Percentiles rank a stretch among this genome's conserved stretches.
Conservation (phyloP, 306 rosid species). For the Alnus glutinosa region DNA sequence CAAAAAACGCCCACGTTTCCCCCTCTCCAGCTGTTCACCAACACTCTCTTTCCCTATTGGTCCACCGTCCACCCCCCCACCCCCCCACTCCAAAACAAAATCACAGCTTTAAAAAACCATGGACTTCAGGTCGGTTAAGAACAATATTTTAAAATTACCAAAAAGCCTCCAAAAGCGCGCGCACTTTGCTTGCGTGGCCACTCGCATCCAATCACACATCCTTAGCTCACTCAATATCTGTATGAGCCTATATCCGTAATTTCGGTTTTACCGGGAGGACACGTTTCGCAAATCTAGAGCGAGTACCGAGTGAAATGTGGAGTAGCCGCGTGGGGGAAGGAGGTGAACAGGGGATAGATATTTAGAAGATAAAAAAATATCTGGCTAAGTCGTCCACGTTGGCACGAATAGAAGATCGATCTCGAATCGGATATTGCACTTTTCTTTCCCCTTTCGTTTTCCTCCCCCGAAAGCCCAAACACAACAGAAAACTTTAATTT, state of each 20-base stretch:
- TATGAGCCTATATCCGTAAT: not conserved
- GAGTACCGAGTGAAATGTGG: not conserved
- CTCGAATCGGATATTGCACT: conserved; percentile 50
- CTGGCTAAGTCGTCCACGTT: conserved; percentile 49
- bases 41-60: conserved; percentile 9
- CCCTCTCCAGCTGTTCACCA: conserved; percentile 39
- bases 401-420: conserved; percentile 28
- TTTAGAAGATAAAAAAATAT: conserved; percentile 44
- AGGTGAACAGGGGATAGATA: conserved; percentile 23
- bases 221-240: not conserved
- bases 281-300: not conserved
- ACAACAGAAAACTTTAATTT: not conserved
- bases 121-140: not conserved
- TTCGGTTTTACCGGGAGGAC: accelerated
- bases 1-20: conserved; percentile 23
- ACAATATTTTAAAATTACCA: conserved; percentile 2
- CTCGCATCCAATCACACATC: conserved; percentile 12
- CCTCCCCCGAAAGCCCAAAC: not conserved
- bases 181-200: conserved; percentile 30
- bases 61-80: not conserved
- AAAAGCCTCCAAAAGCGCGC: conserved; percentile 4
- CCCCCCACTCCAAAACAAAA: not conserved
- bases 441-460: not conserved
- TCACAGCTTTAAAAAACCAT: too few relatives aligned
- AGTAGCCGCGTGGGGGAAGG: not conserved